Evolutionary conservation across 805 yeast species (phyloP).

Genomic region (Pichia deserticola): DNA sequence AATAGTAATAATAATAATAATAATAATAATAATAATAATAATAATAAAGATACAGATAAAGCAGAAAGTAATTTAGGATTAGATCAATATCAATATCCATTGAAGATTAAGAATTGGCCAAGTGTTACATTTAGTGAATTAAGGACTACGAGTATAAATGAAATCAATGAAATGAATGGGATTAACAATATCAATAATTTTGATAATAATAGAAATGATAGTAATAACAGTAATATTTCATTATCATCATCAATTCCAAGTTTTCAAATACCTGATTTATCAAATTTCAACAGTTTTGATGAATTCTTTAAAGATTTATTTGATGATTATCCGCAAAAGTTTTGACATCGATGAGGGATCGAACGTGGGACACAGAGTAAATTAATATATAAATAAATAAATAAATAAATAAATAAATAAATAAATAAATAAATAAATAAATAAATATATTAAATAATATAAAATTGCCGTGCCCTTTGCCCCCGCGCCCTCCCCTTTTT

Average conservation of each 20-base stretch:
- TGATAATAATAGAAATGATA: background rate
- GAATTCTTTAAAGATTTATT: slow-evolving; percentile 46
- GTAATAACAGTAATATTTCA: background rate
- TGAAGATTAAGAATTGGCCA: background rate
- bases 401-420: too few species aligned
- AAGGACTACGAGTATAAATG: background rate
- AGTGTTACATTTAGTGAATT: background rate
- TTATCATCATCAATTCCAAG: background rate
- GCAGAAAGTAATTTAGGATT: background rate
- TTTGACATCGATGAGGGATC: too few species aligned
- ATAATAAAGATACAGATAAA: background rate
- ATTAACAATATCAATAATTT: too few species aligned
- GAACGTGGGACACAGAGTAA: too few species aligned
- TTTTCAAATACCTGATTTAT: slow-evolving; percentile 35
- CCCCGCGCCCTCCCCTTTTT: too few species aligned
- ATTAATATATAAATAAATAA: too few species aligned
- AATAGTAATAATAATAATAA: background rate
- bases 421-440: too few species aligned
- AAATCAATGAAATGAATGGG: too few species aligned
- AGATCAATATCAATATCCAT: background rate
- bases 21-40: background rate
- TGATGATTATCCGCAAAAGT: slow-evolving; percentile 8
- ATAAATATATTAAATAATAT: too few species aligned
- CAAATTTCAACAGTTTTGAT: slow-evolving; percentile 45
- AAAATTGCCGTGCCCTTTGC: too few species aligned